Percentiles rank a stretch among this genome's conserved stretches.
phyloP scores from a whole-genome alignment of 2,329 filamentous ascomycete species.

The Calonectria fujianensis region DNA sequence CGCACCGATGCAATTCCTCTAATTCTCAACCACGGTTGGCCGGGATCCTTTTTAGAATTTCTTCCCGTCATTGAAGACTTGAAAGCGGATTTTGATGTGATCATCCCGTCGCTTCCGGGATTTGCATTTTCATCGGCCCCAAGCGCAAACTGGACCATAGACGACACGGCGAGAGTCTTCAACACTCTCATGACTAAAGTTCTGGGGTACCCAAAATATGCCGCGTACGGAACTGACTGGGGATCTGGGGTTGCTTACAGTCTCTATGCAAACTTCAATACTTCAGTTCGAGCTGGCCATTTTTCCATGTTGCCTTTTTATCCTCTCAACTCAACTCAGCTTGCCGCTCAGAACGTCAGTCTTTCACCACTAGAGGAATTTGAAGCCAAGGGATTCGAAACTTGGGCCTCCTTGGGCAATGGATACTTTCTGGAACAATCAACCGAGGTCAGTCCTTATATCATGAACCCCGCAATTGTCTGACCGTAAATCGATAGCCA shows the following conservation, averaged over 20 bases:
- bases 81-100: slow-evolving; percentile 45
- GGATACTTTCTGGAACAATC: slow-evolving; percentile 43
- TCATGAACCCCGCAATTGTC: background rate
- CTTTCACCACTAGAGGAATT: slow-evolving; percentile 37
- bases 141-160: slow-evolving; percentile 57
- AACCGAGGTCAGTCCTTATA: slow-evolving; percentile 33
- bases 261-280: slow-evolving; percentile 42
- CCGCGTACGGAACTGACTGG: slow-evolving; percentile 47
- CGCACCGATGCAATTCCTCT: slow-evolving; percentile 60
- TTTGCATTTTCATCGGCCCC: slow-evolving; percentile 60
- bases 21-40: slow-evolving; percentile 66
- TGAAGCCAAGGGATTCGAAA: slow-evolving; percentile 15
- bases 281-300: slow-evolving; percentile 41
- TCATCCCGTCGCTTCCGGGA: slow-evolving; percentile 62
- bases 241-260: slow-evolving; percentile 38
- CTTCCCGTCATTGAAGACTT: slow-evolving; percentile 48
- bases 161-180: slow-evolving; percentile 61
- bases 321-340: slow-evolving; percentile 29
- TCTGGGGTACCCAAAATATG: slow-evolving; percentile 60
- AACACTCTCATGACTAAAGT: slow-evolving; percentile 60
- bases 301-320: slow-evolving; percentile 43
- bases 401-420: slow-evolving; percentile 34
- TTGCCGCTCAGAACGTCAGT: slow-evolving; percentile 32
- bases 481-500: slow-evolving; percentile 49
- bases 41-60: slow-evolving; percentile 66